A percentile compares a stretch with the other conserved stretches of the same genome.
Conservation (phyloP, 2,329 filamentous ascomycete species). For the Xylariales sp. region DNA sequence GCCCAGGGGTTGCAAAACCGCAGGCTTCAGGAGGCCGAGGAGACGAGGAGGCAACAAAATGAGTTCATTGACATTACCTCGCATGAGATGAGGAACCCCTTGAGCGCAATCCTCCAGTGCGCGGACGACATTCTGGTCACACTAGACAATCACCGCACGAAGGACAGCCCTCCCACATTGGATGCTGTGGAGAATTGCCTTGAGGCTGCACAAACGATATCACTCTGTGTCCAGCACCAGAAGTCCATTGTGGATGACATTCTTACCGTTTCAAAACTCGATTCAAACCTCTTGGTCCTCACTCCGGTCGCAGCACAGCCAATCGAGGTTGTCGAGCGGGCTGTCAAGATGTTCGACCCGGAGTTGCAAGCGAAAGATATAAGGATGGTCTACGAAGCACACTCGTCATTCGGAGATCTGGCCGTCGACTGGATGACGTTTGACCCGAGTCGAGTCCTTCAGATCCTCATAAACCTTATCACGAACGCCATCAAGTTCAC, state of each 20-base stretch:
- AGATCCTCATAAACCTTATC: slow-evolving; percentile 55
- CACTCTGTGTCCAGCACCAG: slow-evolving; percentile 52
- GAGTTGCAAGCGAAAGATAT: slow-evolving; percentile 53
- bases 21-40: slow-evolving; percentile 31
- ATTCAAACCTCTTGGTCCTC: slow-evolving; percentile 50
- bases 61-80: slow-evolving; percentile 50
- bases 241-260: slow-evolving; percentile 48
- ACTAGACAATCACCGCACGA: slow-evolving; percentile 17
- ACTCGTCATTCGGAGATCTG: slow-evolving; percentile 42
- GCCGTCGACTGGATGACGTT: slow-evolving; percentile 50
- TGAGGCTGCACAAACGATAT: slow-evolving; percentile 53
- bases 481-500: slow-evolving; percentile 62
- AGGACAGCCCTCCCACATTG: slow-evolving; percentile 16
- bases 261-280: slow-evolving; percentile 46
- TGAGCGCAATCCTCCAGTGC: slow-evolving; percentile 52
- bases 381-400: slow-evolving; percentile 43
- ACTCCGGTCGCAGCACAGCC: slow-evolving; percentile 51
- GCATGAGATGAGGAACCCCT: slow-evolving; percentile 50
- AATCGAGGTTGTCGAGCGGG: slow-evolving; percentile 44
- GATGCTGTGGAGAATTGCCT: slow-evolving; percentile 42
- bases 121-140: slow-evolving; percentile 45
- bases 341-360: slow-evolving; percentile 55
- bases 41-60: slow-evolving; percentile 45
- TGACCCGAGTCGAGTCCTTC: slow-evolving; percentile 53
- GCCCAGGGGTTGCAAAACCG: slow-evolving; percentile 33